Evolutionary conservation across 2,329 filamentous ascomycete species (phyloP).

Genomic region (Herpotrichia juniperi): DNA sequence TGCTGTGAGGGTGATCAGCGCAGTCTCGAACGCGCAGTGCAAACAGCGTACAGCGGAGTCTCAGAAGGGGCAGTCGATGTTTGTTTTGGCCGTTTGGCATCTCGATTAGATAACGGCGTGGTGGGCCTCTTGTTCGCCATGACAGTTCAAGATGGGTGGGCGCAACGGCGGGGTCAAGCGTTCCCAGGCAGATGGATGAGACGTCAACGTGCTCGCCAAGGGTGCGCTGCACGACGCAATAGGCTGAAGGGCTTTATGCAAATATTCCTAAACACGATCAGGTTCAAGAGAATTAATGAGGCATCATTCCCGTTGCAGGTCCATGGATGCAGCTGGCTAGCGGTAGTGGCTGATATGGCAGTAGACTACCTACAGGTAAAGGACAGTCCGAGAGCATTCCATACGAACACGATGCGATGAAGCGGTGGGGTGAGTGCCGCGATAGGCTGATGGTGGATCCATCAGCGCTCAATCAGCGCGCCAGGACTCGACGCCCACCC

Average conservation of each 20-base stretch:
- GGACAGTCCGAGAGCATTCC: not conserved
- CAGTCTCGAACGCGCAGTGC: not conserved
- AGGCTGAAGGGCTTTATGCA: not conserved
- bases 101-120: not conserved
- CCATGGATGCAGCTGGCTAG: not conserved
- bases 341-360: not conserved
- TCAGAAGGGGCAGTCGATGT: not conserved
- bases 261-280: not conserved
- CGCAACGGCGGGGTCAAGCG: not conserved
- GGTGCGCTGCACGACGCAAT: not conserved
- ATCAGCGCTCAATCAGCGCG: not conserved
- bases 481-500: not conserved
- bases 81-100: not conserved
- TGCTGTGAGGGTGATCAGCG: constrained; percentile 3
- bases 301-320: not conserved
- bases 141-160: not conserved
- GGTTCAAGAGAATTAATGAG: constrained; percentile 1
- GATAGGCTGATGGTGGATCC: not conserved
- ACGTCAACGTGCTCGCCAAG: constrained; percentile 10
- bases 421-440: not conserved
- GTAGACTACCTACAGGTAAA: not conserved
- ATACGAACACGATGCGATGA: not conserved
- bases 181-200: constrained; percentile 4
- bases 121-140: constrained; percentile 2
- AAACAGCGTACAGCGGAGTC: not conserved